Percentiles rank a stretch among this genome's conserved stretches.
phyloP scores from a whole-genome alignment of 768 basidiomycete species.

The Mycena indigotica region DNA sequence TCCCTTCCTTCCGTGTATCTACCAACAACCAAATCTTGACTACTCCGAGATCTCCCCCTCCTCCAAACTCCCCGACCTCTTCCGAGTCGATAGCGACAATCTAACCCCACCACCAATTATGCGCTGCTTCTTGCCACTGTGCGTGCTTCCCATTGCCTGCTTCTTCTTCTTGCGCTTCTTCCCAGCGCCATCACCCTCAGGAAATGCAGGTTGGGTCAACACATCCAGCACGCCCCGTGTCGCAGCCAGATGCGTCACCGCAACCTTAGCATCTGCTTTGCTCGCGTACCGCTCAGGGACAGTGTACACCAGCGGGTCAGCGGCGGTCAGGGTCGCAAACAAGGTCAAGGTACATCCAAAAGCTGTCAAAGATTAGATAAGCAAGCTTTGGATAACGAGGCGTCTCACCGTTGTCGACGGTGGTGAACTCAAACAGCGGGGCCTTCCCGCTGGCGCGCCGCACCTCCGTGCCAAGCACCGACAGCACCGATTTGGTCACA shows the following conservation, averaged over 20 bases:
- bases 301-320: slow-evolving; percentile 42
- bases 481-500: slow-evolving; percentile 47
- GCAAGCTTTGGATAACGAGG: background rate
- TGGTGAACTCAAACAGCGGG: slow-evolving; percentile 43
- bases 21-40: too few relatives aligned
- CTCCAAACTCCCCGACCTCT: background rate
- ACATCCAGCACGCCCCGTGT: slow-evolving; percentile 61
- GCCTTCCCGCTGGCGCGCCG: slow-evolving; percentile 41
- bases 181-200: slow-evolving; percentile 27
- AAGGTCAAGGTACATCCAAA: slow-evolving; percentile 55
- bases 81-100: background rate
- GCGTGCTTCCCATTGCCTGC: background rate
- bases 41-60: background rate
- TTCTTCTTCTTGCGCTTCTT: slow-evolving; percentile 15
- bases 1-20: too few relatives aligned
- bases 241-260: slow-evolving; percentile 54
- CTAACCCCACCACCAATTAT: background rate
- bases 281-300: slow-evolving; percentile 54
- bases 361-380: slow-evolving; percentile 37
- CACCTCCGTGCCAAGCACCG: slow-evolving; percentile 48
- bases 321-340: slow-evolving; percentile 36
- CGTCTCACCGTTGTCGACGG: slow-evolving; percentile 54
- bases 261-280: slow-evolving; percentile 64
- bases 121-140: slow-evolving; percentile 14
- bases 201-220: slow-evolving; percentile 33